phyloP scores from a whole-genome alignment of 768 basidiomycete species.

The Leccinum imitatum region DNA sequence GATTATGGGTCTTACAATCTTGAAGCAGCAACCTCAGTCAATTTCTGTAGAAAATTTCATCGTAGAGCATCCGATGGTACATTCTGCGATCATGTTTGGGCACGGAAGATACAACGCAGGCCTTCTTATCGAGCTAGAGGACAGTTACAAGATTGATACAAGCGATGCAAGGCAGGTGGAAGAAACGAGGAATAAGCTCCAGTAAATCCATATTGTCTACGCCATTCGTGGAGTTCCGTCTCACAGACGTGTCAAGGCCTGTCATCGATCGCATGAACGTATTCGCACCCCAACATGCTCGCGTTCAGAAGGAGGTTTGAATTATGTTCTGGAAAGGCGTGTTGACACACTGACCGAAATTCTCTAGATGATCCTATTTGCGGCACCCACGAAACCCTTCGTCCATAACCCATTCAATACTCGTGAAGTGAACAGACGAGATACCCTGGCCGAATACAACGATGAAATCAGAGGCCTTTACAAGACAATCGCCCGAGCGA shows the following conservation, averaged over 20 bases:
- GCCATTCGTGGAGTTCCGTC: not conserved
- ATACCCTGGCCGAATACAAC: constrained; percentile 12
- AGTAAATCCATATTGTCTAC: constrained; percentile 1
- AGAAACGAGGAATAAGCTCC: constrained; percentile 15
- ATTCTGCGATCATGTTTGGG: constrained; percentile 23
- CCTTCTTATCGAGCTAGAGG: constrained; percentile 16
- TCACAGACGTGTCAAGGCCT: constrained; percentile 7
- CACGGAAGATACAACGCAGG: constrained; percentile 21
- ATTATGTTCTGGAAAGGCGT: not conserved
- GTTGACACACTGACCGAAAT: not conserved
- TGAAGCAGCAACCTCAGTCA: not conserved
- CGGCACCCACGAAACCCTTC: constrained; percentile 13
- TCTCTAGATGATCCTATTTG: constrained; percentile 19
- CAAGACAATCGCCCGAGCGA: constrained; percentile 2
- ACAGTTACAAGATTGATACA: constrained; percentile 9
- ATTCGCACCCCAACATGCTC: constrained; percentile 23
- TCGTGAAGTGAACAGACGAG: constrained; percentile 10
- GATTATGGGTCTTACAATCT: not conserved
- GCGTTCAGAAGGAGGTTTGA: constrained; percentile 23
- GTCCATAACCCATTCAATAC: not conserved
- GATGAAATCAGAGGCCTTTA: constrained; percentile 17
- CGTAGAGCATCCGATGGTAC: constrained; percentile 15
- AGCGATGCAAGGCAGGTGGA: constrained; percentile 10
- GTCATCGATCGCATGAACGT: constrained; percentile 21
- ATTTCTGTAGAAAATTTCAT: constrained; percentile 13